Base-by-base conservation (phyloP, 1,139 yeast genomes). In the Magnusiomyces fungicola region DNA sequence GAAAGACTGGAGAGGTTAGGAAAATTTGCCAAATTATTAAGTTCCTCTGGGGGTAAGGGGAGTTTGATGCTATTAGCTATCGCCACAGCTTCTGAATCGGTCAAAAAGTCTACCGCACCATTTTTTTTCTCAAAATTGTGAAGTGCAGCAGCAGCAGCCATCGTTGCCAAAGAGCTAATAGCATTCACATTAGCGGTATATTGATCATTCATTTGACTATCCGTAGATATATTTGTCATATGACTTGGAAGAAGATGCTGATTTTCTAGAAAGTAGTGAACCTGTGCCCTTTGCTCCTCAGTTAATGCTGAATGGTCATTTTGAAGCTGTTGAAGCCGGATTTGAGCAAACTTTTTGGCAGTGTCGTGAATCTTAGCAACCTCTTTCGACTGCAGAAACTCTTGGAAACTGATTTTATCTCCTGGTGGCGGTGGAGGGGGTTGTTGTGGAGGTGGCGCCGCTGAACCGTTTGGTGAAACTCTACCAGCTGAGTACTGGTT, bases 341-440 rank as follows among this genome's bases (percentile, higher is more conserved):
- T 24, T 25, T 36, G 40, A 2, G 34, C 40, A 44, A 44, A 34
- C 33, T 44, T 36, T 14, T 34, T 34, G 32, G 46, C 40, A 12
- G 39, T 46, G 36, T 24, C 33, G 32, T 40, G 29, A 14, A 56
- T 48, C 19, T 57, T 61, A n/a, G 49, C 36, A 16, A 45, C 46
- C 36, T 43, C 46, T 21, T 48, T 47, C 23, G 45, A 43, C 29
- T 46, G 32, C 21, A 48, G 41, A 48, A 47, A 48, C 48, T 23
- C 47, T 43, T 36, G 52, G 50, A 41, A 48, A 45, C 47, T 39
- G 43, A 39, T n/a, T 40, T 42, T 33, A 33, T 43, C 41, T 4
- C 36, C 18, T 21, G 44, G 38, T 25, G 22, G 48, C 34, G 38
- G 45, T 42, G 32, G 50, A 44, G 33, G 43, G 16, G 43, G 21